Evolutionary conservation across 495 filamentous ascomycete genomes (phyloP), one percentile per base, ranked within the genome.

Genomic region (Filosporella fistucella): DNA sequence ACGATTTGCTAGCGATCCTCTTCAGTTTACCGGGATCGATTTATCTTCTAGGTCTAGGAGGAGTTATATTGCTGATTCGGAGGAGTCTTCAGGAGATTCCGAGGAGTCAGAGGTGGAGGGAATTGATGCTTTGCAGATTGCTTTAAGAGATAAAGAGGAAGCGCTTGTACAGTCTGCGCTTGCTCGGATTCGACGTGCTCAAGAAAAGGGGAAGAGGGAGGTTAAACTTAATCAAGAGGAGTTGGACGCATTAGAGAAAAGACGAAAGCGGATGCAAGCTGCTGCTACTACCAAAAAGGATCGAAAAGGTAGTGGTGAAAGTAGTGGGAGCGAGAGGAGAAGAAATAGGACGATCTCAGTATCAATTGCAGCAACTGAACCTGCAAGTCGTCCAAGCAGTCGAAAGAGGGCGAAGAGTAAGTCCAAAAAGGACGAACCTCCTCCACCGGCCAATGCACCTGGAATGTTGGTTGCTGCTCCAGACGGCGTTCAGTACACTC

Each of bases 141-240:
- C 75, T 48, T 69, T 80, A 59, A 69, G 76, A 54, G 77, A 83
- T 35, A 77, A 80, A 58, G 87, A 91, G 59, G 85, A 89, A 47
- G 74, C 74, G 57, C 63, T 91, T 54, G 77, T 88, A 51, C 79
- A 89, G 45, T 77, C 77, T 43, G 89, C 88, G 29, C 61, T 91
- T 63, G 78, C 79, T 53, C 81, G 86, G 39, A 91, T 95, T 66
- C 78, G 77, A 48, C 79, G 80, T 37, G 88, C 89, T 22, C 80
- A 86, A 49, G 70, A 75, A 50, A 76, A 80, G 56, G 89, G 89
- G 32, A 84, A 81, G 64, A 71, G 68, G 29, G 88, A 91, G 38
- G 88, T 94, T 22, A 84, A 81, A 54, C 68, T 95, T 43, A 84
- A 77, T 45, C 76, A 83, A 54, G 75, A 80, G 23, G 89, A 93